Evolutionary conservation across 768 basidiomycete species (phyloP), one percentile per base, ranked within the genome.

Genomic region (Baorangia bicolor): DNA sequence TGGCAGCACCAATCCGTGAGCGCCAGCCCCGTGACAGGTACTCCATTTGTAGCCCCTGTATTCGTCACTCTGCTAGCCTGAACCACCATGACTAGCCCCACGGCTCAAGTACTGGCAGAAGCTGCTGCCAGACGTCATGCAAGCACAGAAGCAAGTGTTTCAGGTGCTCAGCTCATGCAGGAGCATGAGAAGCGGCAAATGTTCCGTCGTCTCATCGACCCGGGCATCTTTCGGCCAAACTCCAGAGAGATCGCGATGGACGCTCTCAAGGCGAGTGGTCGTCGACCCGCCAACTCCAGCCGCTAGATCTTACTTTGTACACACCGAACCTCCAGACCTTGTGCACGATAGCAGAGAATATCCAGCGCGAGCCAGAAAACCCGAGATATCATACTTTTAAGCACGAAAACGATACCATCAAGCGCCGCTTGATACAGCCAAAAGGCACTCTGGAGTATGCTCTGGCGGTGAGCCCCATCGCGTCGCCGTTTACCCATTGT

Each of bases 401-500:
- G 72, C 76, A 82, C 7, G 91, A 88, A 14, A 94, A 94, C 62
- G 69, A 66, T 31, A 74, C 74, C 21, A 88, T 92, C 75, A 81
- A 88, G 73, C 77, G 79, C 16, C 73, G 83, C 57, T 67, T 93
- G 30, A 78, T 94, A 16, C 81, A 90, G 38, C 83, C 84, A 14
- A 82, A 87, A 74, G 71, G 91, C 3, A 78, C 88, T 0, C 73
- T 94, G 37, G 91, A 94, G 68, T 93, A 88, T 73, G 90, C 88
- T 1, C 77, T 90, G 39, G 88, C 82, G 64, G 91, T 60, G 41
- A 44, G n/a, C n/a, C n/a, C n/a, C n/a, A n/a, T n/a, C n/a, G n/a
- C n/a, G n/a, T n/a, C n/a, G n/a, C n/a, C n/a, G n/a, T n/a, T n/a
- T n/a, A n/a, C n/a, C n/a, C n/a, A n/a, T n/a, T n/a, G n/a, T n/a